Evolutionary conservation across 2,329 filamentous ascomycete genomes (phyloP), one percentile per base, ranked within the genome.

Genomic region (Talaromyces sp.): DNA sequence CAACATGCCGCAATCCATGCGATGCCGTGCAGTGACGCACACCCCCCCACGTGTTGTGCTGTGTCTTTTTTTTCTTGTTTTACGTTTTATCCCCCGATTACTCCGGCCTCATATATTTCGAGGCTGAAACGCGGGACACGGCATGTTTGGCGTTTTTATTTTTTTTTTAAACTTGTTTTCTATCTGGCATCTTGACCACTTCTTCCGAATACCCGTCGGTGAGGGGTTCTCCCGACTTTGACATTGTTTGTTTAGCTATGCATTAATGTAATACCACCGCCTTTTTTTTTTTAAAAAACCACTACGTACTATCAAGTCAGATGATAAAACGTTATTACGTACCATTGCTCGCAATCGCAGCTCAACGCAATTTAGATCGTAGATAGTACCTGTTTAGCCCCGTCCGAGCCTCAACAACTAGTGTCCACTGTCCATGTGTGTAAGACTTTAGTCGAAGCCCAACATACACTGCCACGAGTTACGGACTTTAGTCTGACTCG

Each of bases 251-350:
- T 52, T 6, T 46, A 43, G 38, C n/a, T 46, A 24, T 46, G 19
- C 48, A 52, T 52, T 52, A 52, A 52, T 52, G 48, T 52, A 52
- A 52, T 52, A 52, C 48, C 21, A 52, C 48, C 21, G 29, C 43
- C 43, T 10, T 46, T 46, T 9, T 46, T 46, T n/a, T n/a, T n/a
- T n/a, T n/a, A n/a, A n/a, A n/a, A n/a, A n/a, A n/a, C n/a, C n/a
- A n/a, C n/a, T n/a, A n/a, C n/a, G n/a, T n/a, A 17, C n/a, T 21
- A 19, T 46, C 41, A 46, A 32, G 31, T 32, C 31, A 32, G 10
- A 12, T 12, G 9, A 32, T 32, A 12, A 12, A 5, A 12, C 9
- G 29, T 31, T 31, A 10, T 35, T 38, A 38, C 17, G 35, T 21
- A 12, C 43, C 43, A 24, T 48, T 48, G 24, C n/a, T 21, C 27